Conservation (phyloP, 306 rosid genomes). For the peach (Prunus persica) region Prunus_persica_NCBIv2 NC_034009.1:12187501-12188000, state of each 20-base stretch:
- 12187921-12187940: conserved; percentile 5
- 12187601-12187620: not conserved
- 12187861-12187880: conserved; percentile 72
- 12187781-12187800: conserved; percentile 31
- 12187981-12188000: conserved; percentile 68
- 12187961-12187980: conserved; percentile 32
- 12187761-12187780: not conserved
- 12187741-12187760: conserved; percentile 10
- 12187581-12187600: not conserved
- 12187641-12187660: not conserved
- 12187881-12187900: conserved; percentile 11
- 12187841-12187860: conserved; percentile 84
- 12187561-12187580: not conserved
- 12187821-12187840: conserved; percentile 46
- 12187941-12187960: not conserved
- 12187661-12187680: conserved; percentile 1
- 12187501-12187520: conserved; percentile 94
- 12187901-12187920: not conserved
- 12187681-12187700: not conserved
- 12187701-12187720: not conserved
- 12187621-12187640: not conserved
- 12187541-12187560: conserved; percentile 39
- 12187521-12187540: conserved; percentile 90
- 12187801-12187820: conserved; percentile 68
- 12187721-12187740: not conserved